Base-by-base conservation (phyloP, 345 rosid species). In the Psidium guajava region DNA sequence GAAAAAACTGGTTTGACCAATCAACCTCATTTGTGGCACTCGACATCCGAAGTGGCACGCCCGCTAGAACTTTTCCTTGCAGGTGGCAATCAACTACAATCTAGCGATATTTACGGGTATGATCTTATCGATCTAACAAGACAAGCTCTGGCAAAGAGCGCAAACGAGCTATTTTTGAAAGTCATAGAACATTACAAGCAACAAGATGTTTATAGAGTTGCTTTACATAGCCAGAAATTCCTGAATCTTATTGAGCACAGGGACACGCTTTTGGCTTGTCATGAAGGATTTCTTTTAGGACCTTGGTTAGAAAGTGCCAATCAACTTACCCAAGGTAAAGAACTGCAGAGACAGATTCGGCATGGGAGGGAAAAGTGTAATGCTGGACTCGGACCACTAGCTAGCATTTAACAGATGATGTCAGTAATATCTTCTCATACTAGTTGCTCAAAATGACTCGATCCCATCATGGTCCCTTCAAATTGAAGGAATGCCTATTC, bases 241-340 rank as follows among this genome's bases (percentile, higher is more conserved):
- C 83, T 92, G 86, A 92, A 91, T 55, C 93, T 92, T 44, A 95
- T 92, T 53, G 91, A 91, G 32, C 94, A 93, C 89, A 86, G 92
- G 90, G 95, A 94, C 85, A 69, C 58, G 6, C 93, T 94, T 81
- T 87, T 94, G 82, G 90, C 91, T 28, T 91, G 92, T 88, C 94
- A 92, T 81, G 91, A 93, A 61, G 94, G 94, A 64, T 92, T 92
- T 90, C 94, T 94, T 85, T 91, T 92, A 6, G 95, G 97, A 54
- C 95, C 94, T 82, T 94, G 95, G 97, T 86, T 93, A 83, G 95
- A 94, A 89, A 93, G 94, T 83, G 97, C 95, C 64, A 93, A 92
- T 89, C 87, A 86, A 57, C 93, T 93, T 75, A 94, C 94, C 50
- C 85, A 84, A 85, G 88, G 89, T 42, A 85, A 89, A 83, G 90